phyloP scores from a whole-genome alignment of 495 filamentous ascomycete genomes.

The Penicillium ucsense region DNA sequence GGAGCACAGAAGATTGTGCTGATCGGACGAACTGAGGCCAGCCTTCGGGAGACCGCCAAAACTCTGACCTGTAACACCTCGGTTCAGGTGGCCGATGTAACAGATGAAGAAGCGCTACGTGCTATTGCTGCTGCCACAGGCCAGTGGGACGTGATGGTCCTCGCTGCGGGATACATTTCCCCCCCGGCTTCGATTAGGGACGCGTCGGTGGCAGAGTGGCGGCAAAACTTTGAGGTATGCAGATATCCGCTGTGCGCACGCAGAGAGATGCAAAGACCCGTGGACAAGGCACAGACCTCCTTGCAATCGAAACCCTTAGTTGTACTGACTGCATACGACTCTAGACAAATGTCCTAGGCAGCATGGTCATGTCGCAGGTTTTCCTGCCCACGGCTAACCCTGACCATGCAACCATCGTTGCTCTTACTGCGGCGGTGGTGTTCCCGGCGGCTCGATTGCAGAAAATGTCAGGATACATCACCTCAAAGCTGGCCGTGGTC shows the following conservation, averaged over 20 bases:
- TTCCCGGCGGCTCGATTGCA: constrained; percentile 9
- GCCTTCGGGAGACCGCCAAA: constrained; percentile 13
- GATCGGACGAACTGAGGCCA: constrained; percentile 19
- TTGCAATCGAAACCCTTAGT: neutral
- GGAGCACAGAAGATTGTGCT: constrained; percentile 26
- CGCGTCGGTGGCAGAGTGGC: constrained; percentile 22
- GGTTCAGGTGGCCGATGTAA: constrained; percentile 9
- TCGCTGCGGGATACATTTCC: constrained; percentile 21
- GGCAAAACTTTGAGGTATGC: constrained; percentile 26
- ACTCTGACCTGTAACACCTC: neutral
- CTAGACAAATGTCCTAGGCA: constrained; percentile 32
- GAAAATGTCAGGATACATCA: constrained; percentile 25
- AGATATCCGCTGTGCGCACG: neutral
- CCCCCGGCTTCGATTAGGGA: constrained; percentile 10
- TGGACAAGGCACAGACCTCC: neutral
- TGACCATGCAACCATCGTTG: constrained; percentile 23
- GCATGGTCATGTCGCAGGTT: constrained; percentile 20
- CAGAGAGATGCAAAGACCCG: neutral
- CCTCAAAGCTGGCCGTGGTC: constrained; percentile 28
- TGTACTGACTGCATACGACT: neutral
- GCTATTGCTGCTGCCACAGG: constrained; percentile 15
- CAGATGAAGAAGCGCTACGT: constrained; percentile 11
- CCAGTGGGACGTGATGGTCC: constrained; percentile 26
- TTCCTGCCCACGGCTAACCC: constrained; percentile 29
- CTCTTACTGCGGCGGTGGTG: constrained; percentile 10